Evolutionary conservation across 768 basidiomycete species (phyloP).

Genomic region (Tremella yokohamensis): DNA sequence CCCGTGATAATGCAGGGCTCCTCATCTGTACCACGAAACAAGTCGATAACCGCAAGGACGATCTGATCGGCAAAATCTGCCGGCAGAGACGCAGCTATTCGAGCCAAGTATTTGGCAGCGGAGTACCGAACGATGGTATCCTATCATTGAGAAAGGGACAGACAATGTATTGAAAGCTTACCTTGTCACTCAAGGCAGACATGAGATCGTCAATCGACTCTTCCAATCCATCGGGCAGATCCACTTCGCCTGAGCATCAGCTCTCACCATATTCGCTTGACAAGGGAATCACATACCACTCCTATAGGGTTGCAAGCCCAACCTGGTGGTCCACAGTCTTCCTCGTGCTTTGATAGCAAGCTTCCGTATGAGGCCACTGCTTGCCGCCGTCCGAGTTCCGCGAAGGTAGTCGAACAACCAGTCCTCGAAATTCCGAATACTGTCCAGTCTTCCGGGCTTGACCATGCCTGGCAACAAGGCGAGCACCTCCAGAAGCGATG

Average conservation of each 20-base stretch:
- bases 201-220: constrained; percentile 69
- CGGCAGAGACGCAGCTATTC: constrained; percentile 77
- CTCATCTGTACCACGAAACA: constrained; percentile 60
- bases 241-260: constrained; percentile 50
- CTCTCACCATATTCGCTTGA: not conserved
- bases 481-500: constrained; percentile 31
- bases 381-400: constrained; percentile 25
- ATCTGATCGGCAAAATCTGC: constrained; percentile 71
- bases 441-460: constrained; percentile 61
- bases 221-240: constrained; percentile 78
- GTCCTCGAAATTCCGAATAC: constrained; percentile 57
- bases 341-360: constrained; percentile 46
- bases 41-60: constrained; percentile 68
- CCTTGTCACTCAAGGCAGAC: constrained; percentile 73
- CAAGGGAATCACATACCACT: not conserved
- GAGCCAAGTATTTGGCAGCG: constrained; percentile 83
- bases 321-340: constrained; percentile 44
- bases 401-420: constrained; percentile 55
- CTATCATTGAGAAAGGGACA: constrained; percentile 52
- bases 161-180: constrained; percentile 48
- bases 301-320: constrained; percentile 9
- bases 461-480: constrained; percentile 28
- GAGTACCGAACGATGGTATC: constrained; percentile 95
- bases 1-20: constrained; percentile 36
- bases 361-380: constrained; percentile 41